Base-by-base conservation (phyloP, 1,139 yeast species). In the Torulaspora pretoriensis region DNA sequence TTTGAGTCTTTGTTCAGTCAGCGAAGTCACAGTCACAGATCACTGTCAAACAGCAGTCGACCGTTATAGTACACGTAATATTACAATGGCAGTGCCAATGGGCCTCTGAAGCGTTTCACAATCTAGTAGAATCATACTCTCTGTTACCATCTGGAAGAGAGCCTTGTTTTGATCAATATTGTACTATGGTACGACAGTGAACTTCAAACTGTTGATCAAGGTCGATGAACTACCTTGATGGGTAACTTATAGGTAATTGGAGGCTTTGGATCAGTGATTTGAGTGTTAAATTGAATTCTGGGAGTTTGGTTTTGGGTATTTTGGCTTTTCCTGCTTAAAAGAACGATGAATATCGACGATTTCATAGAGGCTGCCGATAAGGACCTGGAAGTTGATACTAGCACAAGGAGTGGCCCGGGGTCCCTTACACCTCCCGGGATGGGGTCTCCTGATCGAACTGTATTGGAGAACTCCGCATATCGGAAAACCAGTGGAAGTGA, bases 311-410 rank as follows among this genome's bases (percentile, higher is more conserved):
- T 8, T 13, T 4, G n/a, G 14, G 8, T 9, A 7, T 22, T 8
- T 29, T n/a, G 8, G 22, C 24, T 14, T 27, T 36, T 8, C 4
- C 23, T 8, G 27, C 28, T 6, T 23, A 9, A 16, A 17, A 4
- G 26, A 12, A 30, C 8, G 23, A 56, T 58, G 60, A 54, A 51
- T 45, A 48, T 59, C 42, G 63, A 60, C 43, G 55, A 45, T 42
- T 60, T 60, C 42, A 55, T 60, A 10, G 57, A 53, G 42, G 50
- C 52, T 8, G 49, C 56, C 6, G 64, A 60, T 30, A 44, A 42
- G 30, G 52, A 51, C 28, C 36, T 55, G 32, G 38, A 57, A 12
- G 43, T 59, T 10, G 63, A 60, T 40, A 60, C 63, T 5, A 53
- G 59, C 33, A 49, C 57, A n/a, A 43, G 55, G 37, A 40, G 31